These are phyloP conservation scores for Cutaneotrichosporon cavernicola DNA, from an alignment of 1,284 basidiomycete genomes.

Conservation along the genomic window DNA sequence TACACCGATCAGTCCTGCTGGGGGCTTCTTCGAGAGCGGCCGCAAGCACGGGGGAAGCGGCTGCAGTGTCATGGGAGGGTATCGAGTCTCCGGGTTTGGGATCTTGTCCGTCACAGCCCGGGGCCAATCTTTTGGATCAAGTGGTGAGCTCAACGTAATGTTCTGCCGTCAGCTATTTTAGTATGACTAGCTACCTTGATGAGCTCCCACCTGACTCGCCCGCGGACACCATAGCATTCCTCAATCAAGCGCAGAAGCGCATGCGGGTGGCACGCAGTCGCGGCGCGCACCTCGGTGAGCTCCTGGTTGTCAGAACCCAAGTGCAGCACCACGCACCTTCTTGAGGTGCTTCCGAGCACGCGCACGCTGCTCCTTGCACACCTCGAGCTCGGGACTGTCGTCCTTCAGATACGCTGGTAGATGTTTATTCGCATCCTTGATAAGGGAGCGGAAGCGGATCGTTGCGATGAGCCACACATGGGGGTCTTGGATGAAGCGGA, in stretches of 20 bases:
- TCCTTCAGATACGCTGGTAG: not conserved
- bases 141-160: conserved; percentile 14
- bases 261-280: conserved; percentile 44
- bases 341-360: conserved; percentile 2
- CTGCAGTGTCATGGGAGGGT: conserved; percentile 16
- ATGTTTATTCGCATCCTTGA: not conserved
- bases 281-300: conserved; percentile 33
- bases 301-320: conserved; percentile 23
- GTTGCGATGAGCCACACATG: conserved; percentile 39
- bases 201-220: conserved; percentile 17
- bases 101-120: not conserved
- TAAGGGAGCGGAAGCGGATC: conserved; percentile 25
- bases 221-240: conserved; percentile 8
- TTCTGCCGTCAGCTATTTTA: conserved; percentile 17
- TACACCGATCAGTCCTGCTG: not conserved
- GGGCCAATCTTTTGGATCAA: conserved; percentile 6
- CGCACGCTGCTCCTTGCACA: not conserved
- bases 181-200: conserved; percentile 28
- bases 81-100: not conserved
- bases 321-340: not conserved
- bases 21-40: not conserved
- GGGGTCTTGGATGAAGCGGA: conserved; percentile 42
- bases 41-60: conserved; percentile 15
- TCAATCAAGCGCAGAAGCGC: conserved; percentile 33
- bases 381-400: not conserved